These are phyloP conservation scores for Starmerella potacharoeniae DNA, from an alignment of 805 yeast genomes.

Conservation along the genomic window DNA sequence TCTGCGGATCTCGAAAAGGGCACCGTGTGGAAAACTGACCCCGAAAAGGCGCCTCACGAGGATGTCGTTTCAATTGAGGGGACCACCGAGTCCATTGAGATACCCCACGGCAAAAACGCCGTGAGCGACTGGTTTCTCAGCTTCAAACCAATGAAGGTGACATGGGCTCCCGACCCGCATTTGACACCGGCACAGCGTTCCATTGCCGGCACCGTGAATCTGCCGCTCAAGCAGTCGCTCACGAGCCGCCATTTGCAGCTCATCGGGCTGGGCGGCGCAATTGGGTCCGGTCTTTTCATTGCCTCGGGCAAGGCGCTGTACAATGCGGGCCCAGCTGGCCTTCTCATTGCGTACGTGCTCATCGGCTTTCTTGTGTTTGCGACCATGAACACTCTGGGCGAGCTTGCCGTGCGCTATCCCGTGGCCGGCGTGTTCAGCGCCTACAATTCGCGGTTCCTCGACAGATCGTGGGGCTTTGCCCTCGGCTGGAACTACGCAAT, in stretches of 20 bases:
- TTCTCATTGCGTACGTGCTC: constrained; percentile 44
- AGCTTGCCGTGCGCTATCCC: constrained; percentile 54
- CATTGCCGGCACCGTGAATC: constrained; percentile 34
- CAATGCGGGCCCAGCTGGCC: constrained; percentile 48
- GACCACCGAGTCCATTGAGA: not conserved
- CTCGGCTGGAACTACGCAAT: constrained; percentile 44
- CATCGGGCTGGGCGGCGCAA: constrained; percentile 64
- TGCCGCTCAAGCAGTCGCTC: constrained; percentile 38
- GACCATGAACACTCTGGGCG: constrained; percentile 58
- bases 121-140: constrained; percentile 24
- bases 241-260: constrained; percentile 51
- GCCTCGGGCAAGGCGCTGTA: constrained; percentile 53
- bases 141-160: constrained; percentile 34
- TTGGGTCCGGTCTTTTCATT: constrained; percentile 64
- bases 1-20: not conserved
- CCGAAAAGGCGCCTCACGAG: not conserved
- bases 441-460: constrained; percentile 50
- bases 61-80: not conserved
- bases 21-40: not conserved
- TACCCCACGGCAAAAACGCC: not conserved
- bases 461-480: constrained; percentile 38
- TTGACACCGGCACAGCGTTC: constrained; percentile 25
- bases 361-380: constrained; percentile 54
- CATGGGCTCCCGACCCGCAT: constrained; percentile 26
- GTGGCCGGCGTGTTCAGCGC: constrained; percentile 52